Evolutionary conservation across 2,329 filamentous ascomycete genomes (phyloP), one percentile per base, ranked within the genome.

Genomic region (Fusarium sp.): DNA sequence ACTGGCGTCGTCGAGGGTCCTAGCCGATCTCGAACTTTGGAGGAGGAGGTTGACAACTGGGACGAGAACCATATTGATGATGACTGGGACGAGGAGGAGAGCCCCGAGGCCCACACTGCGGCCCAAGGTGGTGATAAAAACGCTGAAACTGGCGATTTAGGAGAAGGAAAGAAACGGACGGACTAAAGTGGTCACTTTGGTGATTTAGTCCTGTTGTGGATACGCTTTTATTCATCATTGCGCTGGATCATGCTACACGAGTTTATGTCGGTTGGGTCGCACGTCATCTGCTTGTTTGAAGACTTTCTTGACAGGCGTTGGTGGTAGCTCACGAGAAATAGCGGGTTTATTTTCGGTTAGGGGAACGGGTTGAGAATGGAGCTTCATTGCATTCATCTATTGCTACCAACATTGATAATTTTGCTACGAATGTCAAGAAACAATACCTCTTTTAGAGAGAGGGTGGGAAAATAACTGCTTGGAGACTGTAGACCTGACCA

Each of bases 41-140:
- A 97, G 75, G 90, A 96, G 67, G 94, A 97, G 84, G 89, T 98
- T 9, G 95, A 98, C 79, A 94, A 96, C 75, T 98, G 95, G 95
- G 95, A 98, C 79, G 95, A 98, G 84, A 96, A 98, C 71, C 88
- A 86, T 3, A 82, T 85, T 20, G 89, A 91, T 72, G 84, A 87
- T 73, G 84, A 87, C 12, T 90, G 88, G 88, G 88, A 88, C 31
- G 87, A 88, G n/a, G 87, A 86, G 9, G 86, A 87, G 27, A 80
- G 77, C 20, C 79, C 79, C 1, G 73, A 75, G 40, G 49, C 71
- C 36, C 49, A 70, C 9, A 31, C 68, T n/a, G 69, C 67, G 16
- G 67, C 65, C 7, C 63, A 72, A 20, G 49, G 51, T 29, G 71
- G 68, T 33, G 75, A 71, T 57, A 75, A 76, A 27, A 76, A 68